Evolutionary conservation across 2,329 filamentous ascomycete species (phyloP), one percentile per base, ranked within the genome.

Genomic region (Cladosporium sp.): DNA sequence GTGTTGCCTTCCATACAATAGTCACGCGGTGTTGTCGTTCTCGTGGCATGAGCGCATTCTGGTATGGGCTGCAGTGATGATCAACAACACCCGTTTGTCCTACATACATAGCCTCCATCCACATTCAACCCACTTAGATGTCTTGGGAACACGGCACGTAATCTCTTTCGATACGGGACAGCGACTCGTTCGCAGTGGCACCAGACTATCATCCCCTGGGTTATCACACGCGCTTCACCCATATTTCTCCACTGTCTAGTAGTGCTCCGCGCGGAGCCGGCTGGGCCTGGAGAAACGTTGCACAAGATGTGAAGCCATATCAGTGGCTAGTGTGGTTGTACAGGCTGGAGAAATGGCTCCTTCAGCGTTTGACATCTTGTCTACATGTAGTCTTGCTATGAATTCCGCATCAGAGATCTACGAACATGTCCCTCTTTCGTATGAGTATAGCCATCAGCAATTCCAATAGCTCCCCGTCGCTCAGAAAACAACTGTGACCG

Each of bases 261-360:
- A 47, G 36, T 47, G 61, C 61, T 64, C 61, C 61, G 61, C 60
- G 61, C 51, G 61, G 51, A 64, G 61, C 61, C 49, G 61, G 49
- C 60, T 63, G 49, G 60, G 60, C 59, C 59, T 63, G 60, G 60
- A 64, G 60, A 44, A 64, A 64, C 49, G 47, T 62, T 28, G 47
- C 49, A 55, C 60, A 11, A 41, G 32, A 26, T 32, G 28, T 38
- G 59, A 28, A 44, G 28, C 18, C 12, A 30, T 47, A 34, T 49
- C 28, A 34, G 14, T 55, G 30, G 32, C 52, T 34, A 55, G 28
- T 32, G 52, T 55, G 28, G 52, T 55, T 34, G 28, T 30, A 47
- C 41, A 52, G 24, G 24, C 49, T 52, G 49, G 49, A 52, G 49
- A 52, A 52, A 30, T 30, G 28, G 5, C 24, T 28, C 1, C 24